phyloP scores from a whole-genome alignment of 2,329 filamentous ascomycete genomes.

The Botrytis squamosa region DNA sequence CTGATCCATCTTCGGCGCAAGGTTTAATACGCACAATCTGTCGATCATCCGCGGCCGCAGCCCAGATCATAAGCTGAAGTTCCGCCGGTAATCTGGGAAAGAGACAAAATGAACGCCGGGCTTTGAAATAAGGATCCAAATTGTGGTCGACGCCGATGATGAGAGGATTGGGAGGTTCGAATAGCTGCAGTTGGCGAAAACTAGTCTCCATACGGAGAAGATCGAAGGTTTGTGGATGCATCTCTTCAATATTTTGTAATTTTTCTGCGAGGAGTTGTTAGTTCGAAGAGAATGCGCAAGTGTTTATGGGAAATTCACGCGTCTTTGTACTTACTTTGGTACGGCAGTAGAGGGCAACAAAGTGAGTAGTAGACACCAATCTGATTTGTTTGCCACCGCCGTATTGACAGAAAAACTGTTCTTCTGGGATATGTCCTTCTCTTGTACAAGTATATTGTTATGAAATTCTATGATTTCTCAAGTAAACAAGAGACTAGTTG shows the following conservation, averaged over 20 bases:
- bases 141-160: conserved; percentile 4
- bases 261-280: background rate
- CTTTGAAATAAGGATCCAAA: background rate
- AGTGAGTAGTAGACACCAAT: background rate
- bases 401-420: background rate
- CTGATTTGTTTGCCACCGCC: background rate
- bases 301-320: background rate
- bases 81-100: conserved; percentile 1
- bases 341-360: background rate
- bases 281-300: background rate
- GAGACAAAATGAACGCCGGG: background rate
- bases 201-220: background rate
- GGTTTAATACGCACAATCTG: conserved; percentile 5
- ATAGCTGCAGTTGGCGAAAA: background rate
- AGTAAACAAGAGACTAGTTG: background rate
- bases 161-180: background rate
- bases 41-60: background rate
- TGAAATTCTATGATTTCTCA: background rate
- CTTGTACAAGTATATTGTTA: background rate
- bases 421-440: background rate
- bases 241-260: background rate
- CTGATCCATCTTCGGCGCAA: background rate
- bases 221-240: conserved; percentile 5
- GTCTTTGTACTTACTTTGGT: background rate
- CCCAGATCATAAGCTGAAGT: conserved; percentile 13